These are phyloP conservation scores for Polymyxa betae DNA, from an alignment of 208 protist genomes.

Conservation along the genomic window DNA sequence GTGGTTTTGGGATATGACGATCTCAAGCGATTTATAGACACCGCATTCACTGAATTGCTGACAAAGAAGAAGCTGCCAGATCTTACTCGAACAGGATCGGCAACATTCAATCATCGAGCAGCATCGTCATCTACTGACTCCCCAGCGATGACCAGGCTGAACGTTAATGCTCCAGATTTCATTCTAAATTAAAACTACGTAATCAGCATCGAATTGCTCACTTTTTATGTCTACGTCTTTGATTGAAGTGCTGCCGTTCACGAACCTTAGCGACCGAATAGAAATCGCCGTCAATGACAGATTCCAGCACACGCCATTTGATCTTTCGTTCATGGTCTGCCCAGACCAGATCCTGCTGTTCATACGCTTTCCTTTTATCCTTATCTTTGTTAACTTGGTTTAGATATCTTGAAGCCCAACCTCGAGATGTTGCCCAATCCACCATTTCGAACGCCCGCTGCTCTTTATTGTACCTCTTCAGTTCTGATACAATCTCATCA, in stretches of 20 bases:
- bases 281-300: neutral
- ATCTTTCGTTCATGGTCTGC: neutral
- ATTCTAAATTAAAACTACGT: neutral
- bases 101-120: no score
- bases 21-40: conserved; percentile 82
- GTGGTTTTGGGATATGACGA: conserved; percentile 91
- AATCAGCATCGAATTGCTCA: no score
- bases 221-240: neutral
- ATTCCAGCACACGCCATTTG: conserved; percentile 27
- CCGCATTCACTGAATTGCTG: conserved; percentile 79
- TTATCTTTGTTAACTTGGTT: neutral
- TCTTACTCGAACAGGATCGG: neutral
- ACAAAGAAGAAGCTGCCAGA: neutral
- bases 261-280: neutral
- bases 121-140: neutral
- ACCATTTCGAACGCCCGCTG: conserved; percentile 14
- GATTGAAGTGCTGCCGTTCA: neutral
- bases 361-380: neutral
- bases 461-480: conserved; percentile 38
- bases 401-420: neutral
- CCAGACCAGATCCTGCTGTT: conserved; percentile 34
- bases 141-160: neutral
- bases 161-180: conserved; percentile 11
- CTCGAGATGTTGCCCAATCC: conserved; percentile 22
- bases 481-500: conserved; percentile 24